Conservation (phyloP, 2,329 filamentous ascomycete species). For the Aspergillus pseudoglaucus region DNA sequence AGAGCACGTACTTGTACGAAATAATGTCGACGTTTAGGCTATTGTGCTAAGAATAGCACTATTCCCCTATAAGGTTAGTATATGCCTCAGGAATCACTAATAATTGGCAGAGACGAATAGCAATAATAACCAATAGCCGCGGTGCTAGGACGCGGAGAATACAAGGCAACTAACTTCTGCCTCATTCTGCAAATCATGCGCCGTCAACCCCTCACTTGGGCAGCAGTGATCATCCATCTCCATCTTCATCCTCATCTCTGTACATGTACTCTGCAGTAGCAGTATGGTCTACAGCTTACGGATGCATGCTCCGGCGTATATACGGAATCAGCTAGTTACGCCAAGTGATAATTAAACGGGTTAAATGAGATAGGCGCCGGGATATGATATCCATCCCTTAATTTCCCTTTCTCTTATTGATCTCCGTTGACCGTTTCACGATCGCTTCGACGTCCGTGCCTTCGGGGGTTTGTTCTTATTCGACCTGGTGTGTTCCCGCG, state of each 20-base stretch:
- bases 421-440: no score
- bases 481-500: no score
- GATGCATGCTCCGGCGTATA: background rate
- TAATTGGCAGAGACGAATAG: no score
- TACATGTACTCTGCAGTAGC: background rate
- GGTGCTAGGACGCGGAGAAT: background rate
- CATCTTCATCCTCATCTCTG: background rate
- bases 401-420: no score
- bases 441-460: no score
- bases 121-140: background rate
- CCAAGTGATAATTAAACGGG: no score
- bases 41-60: background rate
- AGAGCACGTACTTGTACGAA: no score
- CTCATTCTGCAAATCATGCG: background rate
- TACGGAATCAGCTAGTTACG: background rate
- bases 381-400: no score
- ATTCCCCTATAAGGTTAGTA: background rate
- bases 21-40: background rate
- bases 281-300: background rate
- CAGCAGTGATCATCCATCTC: background rate
- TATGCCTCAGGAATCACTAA: no score
- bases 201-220: background rate
- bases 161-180: background rate
- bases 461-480: no score
- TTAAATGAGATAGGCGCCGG: no score